Conservation (phyloP, 257 asterid genomes). For the Nicotiana obtusifolia region DNA sequence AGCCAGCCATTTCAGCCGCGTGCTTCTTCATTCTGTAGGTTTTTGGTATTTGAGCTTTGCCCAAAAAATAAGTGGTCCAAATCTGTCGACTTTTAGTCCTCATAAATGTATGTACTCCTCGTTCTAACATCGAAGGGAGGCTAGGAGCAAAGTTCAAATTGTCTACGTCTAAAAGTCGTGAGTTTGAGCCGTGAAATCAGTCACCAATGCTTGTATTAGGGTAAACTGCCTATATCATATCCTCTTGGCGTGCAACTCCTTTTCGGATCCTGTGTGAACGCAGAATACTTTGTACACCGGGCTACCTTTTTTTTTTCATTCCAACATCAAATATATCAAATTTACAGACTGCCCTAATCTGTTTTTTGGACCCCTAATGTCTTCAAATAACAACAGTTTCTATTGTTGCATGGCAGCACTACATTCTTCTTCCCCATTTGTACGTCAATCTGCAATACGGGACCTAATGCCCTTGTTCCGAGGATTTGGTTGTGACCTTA, state of each 20-base stretch:
- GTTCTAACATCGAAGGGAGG: too few relatives aligned
- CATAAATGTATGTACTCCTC: background rate
- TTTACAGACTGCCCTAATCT: background rate
- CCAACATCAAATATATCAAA: background rate
- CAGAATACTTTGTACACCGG: too few relatives aligned
- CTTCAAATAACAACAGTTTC: background rate
- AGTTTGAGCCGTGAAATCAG: too few relatives aligned
- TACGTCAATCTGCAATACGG: background rate
- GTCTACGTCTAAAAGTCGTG: too few relatives aligned
- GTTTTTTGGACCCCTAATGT: background rate
- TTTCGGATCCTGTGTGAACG: too few relatives aligned
- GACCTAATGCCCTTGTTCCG: background rate
- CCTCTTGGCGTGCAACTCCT: too few relatives aligned
- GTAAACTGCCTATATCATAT: too few relatives aligned
- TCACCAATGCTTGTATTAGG: too few relatives aligned
- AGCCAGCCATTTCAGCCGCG: slow-evolving; percentile 13
- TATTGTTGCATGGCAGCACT: background rate
- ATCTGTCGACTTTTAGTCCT: background rate
- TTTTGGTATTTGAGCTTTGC: slow-evolving; percentile 17
- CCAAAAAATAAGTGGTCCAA: background rate
- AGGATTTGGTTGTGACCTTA: background rate
- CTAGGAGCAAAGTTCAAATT: too few relatives aligned
- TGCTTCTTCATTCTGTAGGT: slow-evolving; percentile 23
- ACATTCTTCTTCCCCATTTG: background rate
- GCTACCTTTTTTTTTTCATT: too few relatives aligned